Evolutionary conservation across 2,329 filamentous ascomycete species (phyloP), one percentile per base, ranked within the genome.

Genomic region (Neofusicoccum laricinum): DNA sequence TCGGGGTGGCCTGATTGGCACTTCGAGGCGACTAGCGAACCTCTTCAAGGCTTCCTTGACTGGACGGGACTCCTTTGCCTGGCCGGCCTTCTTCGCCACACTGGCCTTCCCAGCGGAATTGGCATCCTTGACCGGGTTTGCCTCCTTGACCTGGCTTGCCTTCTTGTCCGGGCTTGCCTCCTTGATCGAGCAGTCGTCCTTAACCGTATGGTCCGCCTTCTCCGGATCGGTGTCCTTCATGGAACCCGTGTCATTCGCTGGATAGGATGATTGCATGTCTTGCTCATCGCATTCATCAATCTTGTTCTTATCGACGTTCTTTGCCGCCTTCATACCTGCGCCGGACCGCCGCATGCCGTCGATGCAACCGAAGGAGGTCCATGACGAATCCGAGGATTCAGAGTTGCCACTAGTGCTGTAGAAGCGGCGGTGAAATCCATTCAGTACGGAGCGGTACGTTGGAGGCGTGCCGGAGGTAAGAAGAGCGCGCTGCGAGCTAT

Each of bases 321-420:
- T 25, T 30, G n/a, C 41, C 4, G 15, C 36, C 12, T 53, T 32
- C 34, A 14, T 32, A n/a, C 19, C 30, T 3, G 36, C 8, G 6
- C 32, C 61, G 38, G 61, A 30, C n/a, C 61, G 50, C n/a, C 50
- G 32, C 61, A 64, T 64, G 34, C 61, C 61, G 41, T 64, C 61
- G 14, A 55, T 25, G 50, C 61, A 64, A 50, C 61, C 61, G 41
- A 64, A 64, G 14, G 50, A 57, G 2, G 61, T 38, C 50, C 51
- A 55, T 10, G 61, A 64, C 48, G 61, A 63, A 40, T 64, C 61
- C 6, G 61, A 64, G 38, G 53, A 58, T 15, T 17, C 19, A 2
- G 45, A 48, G n/a, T n/a, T n/a, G 14, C n/a, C 32, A 4, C 46
- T 38, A 2, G 49, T 51, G 48, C 48, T 63, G 10, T 53, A 34